These are phyloP conservation scores for Vigna nakashimae DNA, from an alignment of 306 rosid species.

Conservation along the genomic window DNA sequence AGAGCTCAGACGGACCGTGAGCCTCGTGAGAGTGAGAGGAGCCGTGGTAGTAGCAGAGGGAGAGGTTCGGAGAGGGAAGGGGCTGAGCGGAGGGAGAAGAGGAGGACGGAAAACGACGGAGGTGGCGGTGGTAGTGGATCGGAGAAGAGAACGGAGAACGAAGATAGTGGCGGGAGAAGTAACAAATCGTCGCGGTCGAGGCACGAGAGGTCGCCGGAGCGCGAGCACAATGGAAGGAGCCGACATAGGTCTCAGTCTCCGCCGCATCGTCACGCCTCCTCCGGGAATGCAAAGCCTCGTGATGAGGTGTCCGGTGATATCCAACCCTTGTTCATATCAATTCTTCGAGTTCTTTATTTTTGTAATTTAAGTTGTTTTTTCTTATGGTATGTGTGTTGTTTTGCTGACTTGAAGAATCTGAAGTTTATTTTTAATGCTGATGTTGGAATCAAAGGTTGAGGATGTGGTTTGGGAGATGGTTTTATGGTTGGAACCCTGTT, in stretches of 20 bases:
- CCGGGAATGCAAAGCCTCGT: slow-evolving; percentile 54
- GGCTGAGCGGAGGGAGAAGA: slow-evolving; percentile 62
- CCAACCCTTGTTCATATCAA: slow-evolving; percentile 56
- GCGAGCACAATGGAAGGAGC: slow-evolving; percentile 53
- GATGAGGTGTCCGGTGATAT: slow-evolving; percentile 99
- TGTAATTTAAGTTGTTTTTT: background rate
- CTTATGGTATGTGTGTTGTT: slow-evolving; percentile 5
- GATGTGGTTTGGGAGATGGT: background rate
- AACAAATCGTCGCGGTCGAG: slow-evolving; percentile 64
- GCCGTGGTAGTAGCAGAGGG: slow-evolving; percentile 50
- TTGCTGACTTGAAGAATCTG: slow-evolving; percentile 22
- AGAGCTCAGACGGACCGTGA: slow-evolving; percentile 45
- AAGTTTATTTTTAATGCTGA: background rate
- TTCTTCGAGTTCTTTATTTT: slow-evolving; percentile 11
- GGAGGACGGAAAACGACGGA: slow-evolving; percentile 1
- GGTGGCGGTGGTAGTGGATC: slow-evolving; percentile 32
- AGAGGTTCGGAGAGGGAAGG: slow-evolving; percentile 59
- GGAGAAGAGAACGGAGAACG: background rate
- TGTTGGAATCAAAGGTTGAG: slow-evolving; percentile 21
- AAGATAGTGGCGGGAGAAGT: slow-evolving; percentile 1
- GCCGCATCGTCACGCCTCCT: slow-evolving; percentile 33
- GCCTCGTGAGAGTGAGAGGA: slow-evolving; percentile 44
- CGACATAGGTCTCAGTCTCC: slow-evolving; percentile 68
- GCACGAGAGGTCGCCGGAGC: slow-evolving; percentile 59
- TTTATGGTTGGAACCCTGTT: slow-evolving; percentile 20